phyloP scores from a whole-genome alignment of 2,329 filamentous ascomycete genomes.

The Emmonsiellopsis sp. region DNA sequence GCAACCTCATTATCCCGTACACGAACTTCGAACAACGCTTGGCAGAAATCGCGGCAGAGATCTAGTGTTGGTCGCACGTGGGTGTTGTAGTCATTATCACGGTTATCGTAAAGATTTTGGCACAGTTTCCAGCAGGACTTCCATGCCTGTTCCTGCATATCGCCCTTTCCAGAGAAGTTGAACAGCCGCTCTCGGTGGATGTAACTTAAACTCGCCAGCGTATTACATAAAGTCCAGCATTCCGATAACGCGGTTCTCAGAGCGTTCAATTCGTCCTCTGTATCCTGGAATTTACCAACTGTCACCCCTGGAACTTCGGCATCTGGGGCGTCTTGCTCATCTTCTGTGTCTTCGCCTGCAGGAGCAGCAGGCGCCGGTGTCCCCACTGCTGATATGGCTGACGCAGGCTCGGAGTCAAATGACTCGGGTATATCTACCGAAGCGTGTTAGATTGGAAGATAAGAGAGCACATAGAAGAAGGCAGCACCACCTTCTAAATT shows the following conservation, averaged over 20 bases:
- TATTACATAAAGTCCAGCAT: slow-evolving; percentile 93
- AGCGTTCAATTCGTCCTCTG: slow-evolving; percentile 51
- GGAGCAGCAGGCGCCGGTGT: too few species aligned
- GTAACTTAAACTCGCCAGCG: slow-evolving; percentile 73
- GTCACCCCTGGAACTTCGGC: slow-evolving; percentile 16
- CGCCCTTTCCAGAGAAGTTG: slow-evolving; percentile 61
- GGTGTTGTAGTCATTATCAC: slow-evolving; percentile 59
- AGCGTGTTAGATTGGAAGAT: slow-evolving; percentile 6
- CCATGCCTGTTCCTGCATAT: slow-evolving; percentile 82
- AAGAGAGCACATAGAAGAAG: slow-evolving; percentile 17
- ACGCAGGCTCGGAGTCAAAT: slow-evolving; percentile 12
- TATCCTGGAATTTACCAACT: slow-evolving; percentile 37
- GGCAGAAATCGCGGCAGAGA: slow-evolving; percentile 84
- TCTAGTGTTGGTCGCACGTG: slow-evolving; percentile 70
- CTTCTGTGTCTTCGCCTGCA: slow-evolving; percentile 11
- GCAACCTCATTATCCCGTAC: slow-evolving; percentile 66
- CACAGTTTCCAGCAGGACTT: slow-evolving; percentile 90
- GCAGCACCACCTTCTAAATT: slow-evolving; percentile 64
- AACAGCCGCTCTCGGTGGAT: slow-evolving; percentile 74
- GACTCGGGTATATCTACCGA: slow-evolving; percentile 26
- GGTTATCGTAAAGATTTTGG: slow-evolving; percentile 75
- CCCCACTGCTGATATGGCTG: neutral
- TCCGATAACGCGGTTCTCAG: slow-evolving; percentile 72
- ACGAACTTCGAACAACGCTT: slow-evolving; percentile 79
- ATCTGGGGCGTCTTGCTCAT: slow-evolving; percentile 17